Evolutionary conservation across 306 rosid genomes (phyloP), one percentile per base, ranked within the genome.

Genomic region (Cucurbita moschata): DNA sequence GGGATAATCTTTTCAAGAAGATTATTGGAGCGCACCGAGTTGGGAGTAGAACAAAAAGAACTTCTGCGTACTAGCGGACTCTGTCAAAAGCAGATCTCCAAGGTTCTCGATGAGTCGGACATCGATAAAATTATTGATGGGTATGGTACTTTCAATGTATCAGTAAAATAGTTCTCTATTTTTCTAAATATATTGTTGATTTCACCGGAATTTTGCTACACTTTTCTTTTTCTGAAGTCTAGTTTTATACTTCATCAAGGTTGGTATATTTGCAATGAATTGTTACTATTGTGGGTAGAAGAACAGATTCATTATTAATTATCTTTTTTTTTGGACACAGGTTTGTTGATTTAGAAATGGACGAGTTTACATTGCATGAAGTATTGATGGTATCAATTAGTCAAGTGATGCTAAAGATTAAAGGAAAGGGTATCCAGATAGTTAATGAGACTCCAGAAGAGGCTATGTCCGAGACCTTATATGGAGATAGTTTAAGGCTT

Each of bases 21-120:
- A 78, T 80, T 89, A 88, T 81, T 91, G 81, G 97, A 91, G 80
- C 87, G 72, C 73, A 86, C 97, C 50, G 91, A 83, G 74, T 74
- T 94, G 83, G 90, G 80, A 78, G 21, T 67, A 43, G 97, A 94
- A 74, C 97, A 94, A 66, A 86, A 79, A 62, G 86, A 81, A 81
- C 81, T 94, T 72, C 79, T 91, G 76, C 88, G 47, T 71, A 85
- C 95, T 44, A 84, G 92, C 70, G 77, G 83, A 66, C 96, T 82
- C 77, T 89, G 97, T 83, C 96, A 87, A 85, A 84, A 63, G 72
- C 98, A 94, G 87, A 93, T 94, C 72, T 87, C 87, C 88, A 94
- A 89, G 83, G 77, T 94, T 76, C 89, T 94, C 10, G 97, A 91
- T 0, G 99, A 94, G 84, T 86, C 96, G 0, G 97, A 94, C 80